A percentile compares a stretch with the other conserved stretches of the same genome.
These are phyloP conservation scores for Kwoniella sp. DNA, from an alignment of 768 basidiomycete species.

Conservation along the genomic window DNA sequence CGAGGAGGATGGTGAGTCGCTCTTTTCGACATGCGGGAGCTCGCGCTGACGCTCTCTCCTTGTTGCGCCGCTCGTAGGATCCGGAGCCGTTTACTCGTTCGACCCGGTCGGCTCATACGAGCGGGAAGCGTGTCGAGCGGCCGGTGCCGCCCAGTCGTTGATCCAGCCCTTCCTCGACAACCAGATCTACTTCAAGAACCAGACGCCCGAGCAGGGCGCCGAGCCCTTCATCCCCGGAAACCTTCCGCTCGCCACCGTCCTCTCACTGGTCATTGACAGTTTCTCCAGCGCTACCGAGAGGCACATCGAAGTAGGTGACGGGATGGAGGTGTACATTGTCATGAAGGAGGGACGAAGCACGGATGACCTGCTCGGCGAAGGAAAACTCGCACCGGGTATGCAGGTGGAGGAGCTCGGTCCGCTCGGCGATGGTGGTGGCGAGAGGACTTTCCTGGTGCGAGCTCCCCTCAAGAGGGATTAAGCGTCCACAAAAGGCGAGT, in stretches of 20 bases:
- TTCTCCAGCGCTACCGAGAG: constrained; percentile 97
- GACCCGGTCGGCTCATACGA: constrained; percentile 98
- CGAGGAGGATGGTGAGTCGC: constrained; percentile 81
- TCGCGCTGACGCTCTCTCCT: not conserved
- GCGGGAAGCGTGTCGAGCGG: constrained; percentile 91
- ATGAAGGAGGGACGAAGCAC: constrained; percentile 64
- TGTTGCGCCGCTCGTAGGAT: constrained; percentile 55
- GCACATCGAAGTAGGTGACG: constrained; percentile 98
- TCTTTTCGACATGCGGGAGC: not conserved
- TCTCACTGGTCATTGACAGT: constrained; percentile 86
- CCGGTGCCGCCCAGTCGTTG: constrained; percentile 88
- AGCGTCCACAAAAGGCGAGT: no score
- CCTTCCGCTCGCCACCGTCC: constrained; percentile 72
- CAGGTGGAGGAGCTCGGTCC: constrained; percentile 39
- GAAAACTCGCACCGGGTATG: constrained; percentile 31
- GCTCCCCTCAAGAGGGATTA: constrained; percentile 42
- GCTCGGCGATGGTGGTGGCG: constrained; percentile 33
- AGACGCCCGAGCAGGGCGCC: constrained; percentile 66
- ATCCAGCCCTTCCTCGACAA: constrained; percentile 98
- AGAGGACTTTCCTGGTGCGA: constrained; percentile 40
- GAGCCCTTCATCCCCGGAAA: constrained; percentile 65
- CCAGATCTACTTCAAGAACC: constrained; percentile 99
- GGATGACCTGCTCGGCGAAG: constrained; percentile 52
- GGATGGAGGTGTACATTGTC: constrained; percentile 84
- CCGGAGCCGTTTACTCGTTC: constrained; percentile 98